Conservation (phyloP, 345 rosid genomes). For the Pseudoturritis turrita region DNA sequence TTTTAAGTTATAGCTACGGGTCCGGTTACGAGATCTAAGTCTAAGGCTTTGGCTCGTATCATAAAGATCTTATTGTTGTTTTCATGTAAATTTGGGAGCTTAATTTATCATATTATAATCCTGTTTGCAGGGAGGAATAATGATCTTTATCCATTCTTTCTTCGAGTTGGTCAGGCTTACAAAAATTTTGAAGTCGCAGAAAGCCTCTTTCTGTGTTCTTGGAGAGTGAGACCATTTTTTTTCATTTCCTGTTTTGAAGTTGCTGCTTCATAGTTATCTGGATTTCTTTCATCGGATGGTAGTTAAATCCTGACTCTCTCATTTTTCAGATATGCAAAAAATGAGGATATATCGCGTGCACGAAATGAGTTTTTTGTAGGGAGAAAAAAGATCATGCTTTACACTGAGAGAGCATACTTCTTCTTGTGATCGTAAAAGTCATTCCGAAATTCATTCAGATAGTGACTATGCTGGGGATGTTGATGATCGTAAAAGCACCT, state of each 20-base stretch:
- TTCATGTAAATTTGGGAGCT: neutral
- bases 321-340: slow-evolving; percentile 61
- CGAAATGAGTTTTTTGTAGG: slow-evolving; percentile 72
- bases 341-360: slow-evolving; percentile 74
- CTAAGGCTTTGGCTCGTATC: too few species aligned
- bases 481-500: too few species aligned
- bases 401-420: slow-evolving; percentile 86
- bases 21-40: too few species aligned
- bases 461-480: too few species aligned
- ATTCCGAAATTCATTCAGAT: too few species aligned
- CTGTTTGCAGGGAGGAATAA: slow-evolving; percentile 67
- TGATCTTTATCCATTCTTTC: slow-evolving; percentile 83
- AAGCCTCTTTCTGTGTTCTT: slow-evolving; percentile 82
- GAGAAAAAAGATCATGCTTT: slow-evolving; percentile 70
- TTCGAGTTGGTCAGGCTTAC: slow-evolving; percentile 80
- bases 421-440: too few species aligned
- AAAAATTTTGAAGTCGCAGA: slow-evolving; percentile 79
- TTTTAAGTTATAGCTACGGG: too few species aligned
- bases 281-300: neutral
- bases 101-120: slow-evolving; percentile 14
- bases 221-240: slow-evolving; percentile 63
- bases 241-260: neutral
- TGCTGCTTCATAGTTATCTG: neutral
- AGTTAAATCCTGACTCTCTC: neutral
- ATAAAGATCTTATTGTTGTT: neutral